A percentile compares a stretch with the other conserved stretches of the same genome.
phyloP scores from a whole-genome alignment of 805 yeast genomes.

The Millerozyma acaciae region DNA sequence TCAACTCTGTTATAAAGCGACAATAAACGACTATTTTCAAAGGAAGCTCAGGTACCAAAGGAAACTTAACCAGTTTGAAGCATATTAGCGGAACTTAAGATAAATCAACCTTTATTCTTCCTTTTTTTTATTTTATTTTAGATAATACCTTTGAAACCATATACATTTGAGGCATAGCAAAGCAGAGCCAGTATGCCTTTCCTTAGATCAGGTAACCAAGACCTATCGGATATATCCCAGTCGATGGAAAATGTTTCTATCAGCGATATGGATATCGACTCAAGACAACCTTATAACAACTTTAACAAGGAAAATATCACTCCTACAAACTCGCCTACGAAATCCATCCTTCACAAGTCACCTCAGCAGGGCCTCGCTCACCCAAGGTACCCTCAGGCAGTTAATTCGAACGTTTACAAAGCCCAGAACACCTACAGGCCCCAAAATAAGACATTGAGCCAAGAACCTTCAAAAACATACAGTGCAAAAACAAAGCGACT shows the following conservation, averaged over 20 bases:
- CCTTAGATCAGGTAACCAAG: slow-evolving; percentile 11
- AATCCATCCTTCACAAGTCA: slow-evolving; percentile 31
- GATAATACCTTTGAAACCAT: too few species aligned
- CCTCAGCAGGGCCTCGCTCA: slow-evolving; percentile 13
- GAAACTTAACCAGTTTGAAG: too few species aligned
- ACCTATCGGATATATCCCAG: slow-evolving; percentile 37
- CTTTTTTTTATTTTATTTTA: too few species aligned
- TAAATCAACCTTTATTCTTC: too few species aligned
- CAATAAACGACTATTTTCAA: too few species aligned
- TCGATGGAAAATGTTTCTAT: slow-evolving; percentile 42
- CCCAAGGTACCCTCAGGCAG: slow-evolving; percentile 3
- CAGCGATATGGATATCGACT: slow-evolving; percentile 37
- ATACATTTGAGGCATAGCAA: too few species aligned
- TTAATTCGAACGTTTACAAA: background rate
- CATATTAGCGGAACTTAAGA: too few species aligned
- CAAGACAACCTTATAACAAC: slow-evolving; percentile 16
- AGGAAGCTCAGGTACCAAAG: too few species aligned
- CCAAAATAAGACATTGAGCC: background rate
- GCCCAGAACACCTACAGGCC: too few species aligned
- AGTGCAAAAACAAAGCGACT: slow-evolving; percentile 76
- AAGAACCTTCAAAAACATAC: slow-evolving; percentile 44
- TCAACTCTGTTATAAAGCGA: too few species aligned
- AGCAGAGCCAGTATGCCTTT: slow-evolving; percentile 1
- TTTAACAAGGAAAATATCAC: slow-evolving; percentile 36
- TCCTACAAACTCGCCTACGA: slow-evolving; percentile 32